Base-by-base conservation (phyloP, 805 yeast species). In the Komagataella kurtzmanii region DNA sequence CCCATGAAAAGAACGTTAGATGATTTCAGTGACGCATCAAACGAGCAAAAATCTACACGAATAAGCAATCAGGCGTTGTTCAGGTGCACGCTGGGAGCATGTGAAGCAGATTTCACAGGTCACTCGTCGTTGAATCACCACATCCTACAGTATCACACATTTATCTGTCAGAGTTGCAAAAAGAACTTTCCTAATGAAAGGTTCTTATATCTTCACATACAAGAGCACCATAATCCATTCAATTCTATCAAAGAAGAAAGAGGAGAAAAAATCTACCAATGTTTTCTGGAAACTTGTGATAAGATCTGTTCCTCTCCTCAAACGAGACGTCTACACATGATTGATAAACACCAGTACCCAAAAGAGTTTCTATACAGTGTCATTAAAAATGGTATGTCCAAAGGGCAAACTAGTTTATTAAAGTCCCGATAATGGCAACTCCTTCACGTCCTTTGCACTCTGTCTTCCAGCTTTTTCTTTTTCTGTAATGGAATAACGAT, bases 171-270 rank as follows among this genome's bases (percentile, higher is more conserved):
- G 0, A 64, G 61, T 44, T 76, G 81, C 55, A 54, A 57, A 7
- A 63, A 58, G 46, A 63, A 59, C 53, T 74, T 79, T 52, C 81
- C 81, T 0, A 65, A 69, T n/a, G 64, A 67, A 8, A 58, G 54
- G 45, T 55, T 73, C 6, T 61, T 80, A 18, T 67, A 70, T 3
- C 56, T 79, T 14, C 85, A 80, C 55, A 68, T 79, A 1, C 66
- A 69, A 23, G 85, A 80, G 55, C 64, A 65, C 52, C 85, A 80
- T 56, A 74, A 77, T 58, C 77, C 82, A 2, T 72, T 79, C 47
- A 57, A 63, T 3, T 54, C 55, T 18, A 65, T 71, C 2, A 57
- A 61, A 48, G 58, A 62, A 48, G 73, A 69, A 24, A 56, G 62
- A 8, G 79, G 79, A 0, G 71, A 65, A 12, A 65, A 69, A 51